These are phyloP conservation scores for Tolypocladium amazonense DNA, from an alignment of 2,329 filamentous ascomycete genomes.

Conservation along the genomic window DNA sequence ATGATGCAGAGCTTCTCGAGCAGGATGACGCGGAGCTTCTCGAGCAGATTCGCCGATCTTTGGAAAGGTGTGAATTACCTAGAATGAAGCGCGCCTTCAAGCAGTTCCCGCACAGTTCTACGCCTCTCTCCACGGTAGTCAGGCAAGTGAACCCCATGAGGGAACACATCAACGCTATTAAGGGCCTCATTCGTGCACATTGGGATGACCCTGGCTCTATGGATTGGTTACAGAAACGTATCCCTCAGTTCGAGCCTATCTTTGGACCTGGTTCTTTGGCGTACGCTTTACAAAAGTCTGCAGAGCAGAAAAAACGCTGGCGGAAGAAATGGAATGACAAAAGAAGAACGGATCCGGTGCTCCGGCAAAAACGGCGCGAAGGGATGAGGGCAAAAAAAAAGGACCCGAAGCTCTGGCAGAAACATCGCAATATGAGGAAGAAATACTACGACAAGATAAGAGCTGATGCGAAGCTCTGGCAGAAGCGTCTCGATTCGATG, in stretches of 20 bases:
- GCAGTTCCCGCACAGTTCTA: neutral
- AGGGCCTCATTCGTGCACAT: neutral
- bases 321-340: neutral
- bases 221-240: no score
- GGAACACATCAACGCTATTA: neutral
- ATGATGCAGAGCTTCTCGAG: neutral
- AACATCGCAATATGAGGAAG: no score
- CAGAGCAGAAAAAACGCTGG: neutral
- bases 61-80: neutral
- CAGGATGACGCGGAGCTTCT: no score
- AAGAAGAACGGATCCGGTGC: neutral
- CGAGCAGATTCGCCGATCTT: neutral
- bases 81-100: neutral
- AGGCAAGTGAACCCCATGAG: neutral
- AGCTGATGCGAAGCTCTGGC: no score
- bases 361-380: no score
- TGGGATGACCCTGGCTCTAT: neutral
- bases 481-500: no score
- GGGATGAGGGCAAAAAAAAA: no score
- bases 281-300: neutral
- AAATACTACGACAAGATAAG: no score
- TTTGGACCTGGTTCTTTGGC: neutral
- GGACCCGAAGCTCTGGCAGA: neutral
- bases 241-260: neutral
- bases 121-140: neutral